phyloP scores from a whole-genome alignment of 225 moss, liverwort and hornwort species.

The Polytrichum commune region DNA sequence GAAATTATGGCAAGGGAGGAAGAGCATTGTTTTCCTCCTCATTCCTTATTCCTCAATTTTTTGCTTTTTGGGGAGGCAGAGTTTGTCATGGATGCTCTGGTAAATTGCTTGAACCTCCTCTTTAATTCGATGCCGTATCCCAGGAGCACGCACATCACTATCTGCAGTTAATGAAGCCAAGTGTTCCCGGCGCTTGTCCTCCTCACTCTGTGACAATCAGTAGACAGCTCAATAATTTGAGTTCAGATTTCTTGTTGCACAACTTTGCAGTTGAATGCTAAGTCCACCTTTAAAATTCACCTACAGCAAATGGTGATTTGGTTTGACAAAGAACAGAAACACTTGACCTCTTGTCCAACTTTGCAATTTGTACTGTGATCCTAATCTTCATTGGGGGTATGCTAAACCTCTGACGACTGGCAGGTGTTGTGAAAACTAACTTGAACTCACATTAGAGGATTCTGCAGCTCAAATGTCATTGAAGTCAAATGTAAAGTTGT shows the following conservation, averaged over 20 bases:
- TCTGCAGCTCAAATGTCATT: too few relatives aligned
- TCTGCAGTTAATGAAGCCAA: slow-evolving; percentile 31
- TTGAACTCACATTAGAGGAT: too few relatives aligned
- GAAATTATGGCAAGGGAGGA: too few relatives aligned
- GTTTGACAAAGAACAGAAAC: neutral
- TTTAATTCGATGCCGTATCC: slow-evolving; percentile 38
- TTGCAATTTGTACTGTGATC: neutral
- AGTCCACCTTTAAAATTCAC: too few relatives aligned
- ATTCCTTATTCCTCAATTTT: slow-evolving; percentile 23
- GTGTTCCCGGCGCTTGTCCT: slow-evolving; percentile 32
- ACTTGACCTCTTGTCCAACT: neutral
- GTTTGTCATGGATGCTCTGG: slow-evolving; percentile 32
- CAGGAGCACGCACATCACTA: slow-evolving; percentile 32
- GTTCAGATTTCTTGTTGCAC: neutral
- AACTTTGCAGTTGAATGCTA: too few relatives aligned
- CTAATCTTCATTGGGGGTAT: neutral
- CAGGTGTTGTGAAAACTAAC: too few relatives aligned
- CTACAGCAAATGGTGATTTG: too few relatives aligned
- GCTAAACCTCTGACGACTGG: neutral
- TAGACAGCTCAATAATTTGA: neutral
- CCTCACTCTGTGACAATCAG: slow-evolving; percentile 28
- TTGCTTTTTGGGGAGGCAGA: slow-evolving; percentile 27
- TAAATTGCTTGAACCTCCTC: slow-evolving; percentile 36
- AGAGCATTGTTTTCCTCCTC: neutral
- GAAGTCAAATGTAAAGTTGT: too few relatives aligned